Conservation (phyloP, 208 protist genomes). For the Wallacemonas sp. region DNA sequence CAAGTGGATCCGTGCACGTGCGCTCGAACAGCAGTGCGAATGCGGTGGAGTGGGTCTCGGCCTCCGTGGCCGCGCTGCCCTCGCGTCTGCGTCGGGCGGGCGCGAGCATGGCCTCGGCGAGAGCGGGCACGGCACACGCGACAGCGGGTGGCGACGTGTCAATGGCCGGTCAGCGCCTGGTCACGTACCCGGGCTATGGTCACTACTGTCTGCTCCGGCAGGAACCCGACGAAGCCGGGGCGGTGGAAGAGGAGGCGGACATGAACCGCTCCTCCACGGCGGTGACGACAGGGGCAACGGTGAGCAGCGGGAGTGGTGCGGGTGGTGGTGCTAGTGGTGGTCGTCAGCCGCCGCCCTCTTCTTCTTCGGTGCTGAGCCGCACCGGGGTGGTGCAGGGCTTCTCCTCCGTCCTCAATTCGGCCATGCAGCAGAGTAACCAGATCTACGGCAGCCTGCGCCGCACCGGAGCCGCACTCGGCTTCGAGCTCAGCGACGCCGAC, state of each 20-base stretch:
- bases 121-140: neutral
- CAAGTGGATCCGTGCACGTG: too few species aligned
- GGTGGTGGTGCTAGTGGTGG: too few species aligned
- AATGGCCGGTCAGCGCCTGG: neutral
- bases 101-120: neutral
- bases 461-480: slow-evolving; percentile 31
- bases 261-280: too few species aligned
- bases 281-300: too few species aligned
- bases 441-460: slow-evolving; percentile 28
- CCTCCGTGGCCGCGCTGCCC: slow-evolving; percentile 5
- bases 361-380: slow-evolving; percentile 21
- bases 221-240: neutral
- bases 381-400: slow-evolving; percentile 40
- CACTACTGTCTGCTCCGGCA: neutral
- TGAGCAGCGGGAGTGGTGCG: too few species aligned
- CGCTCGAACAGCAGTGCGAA: neutral
- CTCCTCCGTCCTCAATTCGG: slow-evolving; percentile 44
- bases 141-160: neutral
- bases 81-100: slow-evolving; percentile 7
- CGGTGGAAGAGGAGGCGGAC: too few species aligned
- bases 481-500: slow-evolving; percentile 45
- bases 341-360: slow-evolving; percentile 11
- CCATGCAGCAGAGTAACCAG: slow-evolving; percentile 29
- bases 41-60: slow-evolving; percentile 15
- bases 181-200: slow-evolving; percentile 12